phyloP scores from a whole-genome alignment of 2,329 filamentous ascomycete species.

The Alternaria novae-zelandiae region DNA sequence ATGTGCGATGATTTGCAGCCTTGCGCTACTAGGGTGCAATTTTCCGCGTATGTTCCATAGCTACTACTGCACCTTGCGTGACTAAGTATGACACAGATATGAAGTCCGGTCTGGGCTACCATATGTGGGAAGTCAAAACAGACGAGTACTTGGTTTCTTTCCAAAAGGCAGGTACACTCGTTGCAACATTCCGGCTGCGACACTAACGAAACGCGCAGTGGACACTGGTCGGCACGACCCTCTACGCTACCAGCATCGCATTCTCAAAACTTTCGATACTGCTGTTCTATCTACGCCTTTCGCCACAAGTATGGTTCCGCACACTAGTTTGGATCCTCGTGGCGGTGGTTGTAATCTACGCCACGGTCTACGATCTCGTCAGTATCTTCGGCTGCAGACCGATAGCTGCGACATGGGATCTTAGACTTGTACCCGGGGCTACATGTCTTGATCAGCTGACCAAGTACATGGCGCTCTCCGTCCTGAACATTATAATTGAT shows the following conservation, averaged over 20 bases:
- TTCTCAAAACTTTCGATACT: not conserved
- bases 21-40: not conserved
- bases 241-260: not conserved
- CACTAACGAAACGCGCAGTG: not conserved
- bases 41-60: not conserved
- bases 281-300: not conserved
- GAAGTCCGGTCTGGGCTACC: not conserved
- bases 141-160: not conserved
- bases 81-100: not conserved
- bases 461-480: constrained; percentile 1
- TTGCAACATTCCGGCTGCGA: not conserved
- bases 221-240: not conserved
- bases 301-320: not conserved
- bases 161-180: not conserved
- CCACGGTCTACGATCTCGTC: not conserved
- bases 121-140: not conserved
- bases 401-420: not conserved
- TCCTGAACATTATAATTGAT: not conserved
- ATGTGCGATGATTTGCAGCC: not conserved
- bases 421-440: not conserved
- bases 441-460: not conserved
- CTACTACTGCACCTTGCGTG: rapidly evolving
- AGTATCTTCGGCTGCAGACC: constrained; percentile 1
- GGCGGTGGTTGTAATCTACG: not conserved
- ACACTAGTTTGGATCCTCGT: not conserved